phyloP scores from a whole-genome alignment of 768 basidiomycete genomes.

The Asterophora lycoperdoides region DNA sequence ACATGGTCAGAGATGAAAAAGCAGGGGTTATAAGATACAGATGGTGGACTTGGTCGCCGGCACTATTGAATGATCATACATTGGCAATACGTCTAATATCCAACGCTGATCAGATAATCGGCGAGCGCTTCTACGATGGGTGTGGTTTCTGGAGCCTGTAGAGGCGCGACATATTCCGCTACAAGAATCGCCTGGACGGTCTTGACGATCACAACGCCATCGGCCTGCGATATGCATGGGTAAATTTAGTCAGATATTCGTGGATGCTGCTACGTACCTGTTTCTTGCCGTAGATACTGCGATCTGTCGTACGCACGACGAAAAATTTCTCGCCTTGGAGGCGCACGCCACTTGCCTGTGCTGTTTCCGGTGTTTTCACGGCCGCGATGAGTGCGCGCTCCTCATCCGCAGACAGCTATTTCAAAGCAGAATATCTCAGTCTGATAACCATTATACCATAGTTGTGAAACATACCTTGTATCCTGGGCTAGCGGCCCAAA shows the following conservation, averaged over 20 bases:
- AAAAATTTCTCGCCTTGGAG: constrained; percentile 76
- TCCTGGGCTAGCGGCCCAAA: constrained; percentile 66
- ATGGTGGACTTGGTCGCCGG: constrained; percentile 4
- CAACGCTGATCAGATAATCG: constrained; percentile 66
- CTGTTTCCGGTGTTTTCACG: constrained; percentile 35
- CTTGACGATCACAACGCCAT: constrained; percentile 73
- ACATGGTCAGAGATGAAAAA: constrained; percentile 5
- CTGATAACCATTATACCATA: background rate
- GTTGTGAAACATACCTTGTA: constrained; percentile 46
- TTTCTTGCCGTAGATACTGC: constrained; percentile 76
- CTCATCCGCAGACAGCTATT: constrained; percentile 60
- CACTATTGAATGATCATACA: constrained; percentile 1
- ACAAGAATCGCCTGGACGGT: constrained; percentile 86
- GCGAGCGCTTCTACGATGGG: constrained; percentile 63
- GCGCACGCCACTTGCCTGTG: constrained; percentile 57
- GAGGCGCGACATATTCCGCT: constrained; percentile 63
- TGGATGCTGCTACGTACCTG: constrained; percentile 41
- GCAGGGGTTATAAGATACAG: constrained; percentile 15
- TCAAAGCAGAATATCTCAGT: constrained; percentile 4
- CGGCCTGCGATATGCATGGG: constrained; percentile 41
- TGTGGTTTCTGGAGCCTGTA: constrained; percentile 63
- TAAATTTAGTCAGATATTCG: background rate
- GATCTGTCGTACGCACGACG: constrained; percentile 42
- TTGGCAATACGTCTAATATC: constrained; percentile 46
- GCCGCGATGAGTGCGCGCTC: constrained; percentile 52